Conservation (phyloP, 2,329 filamentous ascomycete species). For the Leptographium procerum region DNA sequence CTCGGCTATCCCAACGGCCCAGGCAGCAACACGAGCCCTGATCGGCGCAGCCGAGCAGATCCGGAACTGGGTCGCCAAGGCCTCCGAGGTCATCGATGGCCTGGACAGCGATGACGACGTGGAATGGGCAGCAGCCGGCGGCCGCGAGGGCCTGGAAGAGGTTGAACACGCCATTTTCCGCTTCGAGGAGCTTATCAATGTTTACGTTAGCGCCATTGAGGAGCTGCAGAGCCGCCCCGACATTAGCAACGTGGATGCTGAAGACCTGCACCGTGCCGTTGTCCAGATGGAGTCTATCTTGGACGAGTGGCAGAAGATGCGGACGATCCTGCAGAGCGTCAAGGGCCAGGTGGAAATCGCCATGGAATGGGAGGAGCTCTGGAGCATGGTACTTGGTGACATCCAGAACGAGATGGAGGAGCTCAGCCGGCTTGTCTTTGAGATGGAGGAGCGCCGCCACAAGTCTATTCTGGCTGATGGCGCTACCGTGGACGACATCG, state of each 20-base stretch:
- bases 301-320: constrained; percentile 73
- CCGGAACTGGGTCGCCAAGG: constrained; percentile 84
- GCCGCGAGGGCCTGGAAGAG: constrained; percentile 65
- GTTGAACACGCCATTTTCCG: constrained; percentile 64
- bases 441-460: constrained; percentile 95
- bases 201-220: constrained; percentile 91
- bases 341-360: constrained; percentile 90
- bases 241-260: constrained; percentile 56
- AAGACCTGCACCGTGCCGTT: constrained; percentile 65
- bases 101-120: constrained; percentile 94
- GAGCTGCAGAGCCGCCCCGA: constrained; percentile 72
- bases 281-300: constrained; percentile 83
- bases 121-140: constrained; percentile 88
- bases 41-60: constrained; percentile 88
- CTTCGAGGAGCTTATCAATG: constrained; percentile 82
- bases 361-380: constrained; percentile 98
- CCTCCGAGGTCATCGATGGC: constrained; percentile 75
- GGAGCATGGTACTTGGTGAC: constrained; percentile 86
- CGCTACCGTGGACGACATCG: constrained; percentile 59
- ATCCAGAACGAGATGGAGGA: constrained; percentile 71
- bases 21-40: constrained; percentile 71
- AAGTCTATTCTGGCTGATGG: constrained; percentile 56
- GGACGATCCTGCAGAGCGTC: constrained; percentile 62
- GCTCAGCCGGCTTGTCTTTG: constrained; percentile 62
- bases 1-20: constrained; percentile 71